A percentile compares a stretch with the other conserved stretches of the same genome.
phyloP scores from a whole-genome alignment of 2,329 filamentous ascomycete genomes.

The Penicillium corylophilum region DNA sequence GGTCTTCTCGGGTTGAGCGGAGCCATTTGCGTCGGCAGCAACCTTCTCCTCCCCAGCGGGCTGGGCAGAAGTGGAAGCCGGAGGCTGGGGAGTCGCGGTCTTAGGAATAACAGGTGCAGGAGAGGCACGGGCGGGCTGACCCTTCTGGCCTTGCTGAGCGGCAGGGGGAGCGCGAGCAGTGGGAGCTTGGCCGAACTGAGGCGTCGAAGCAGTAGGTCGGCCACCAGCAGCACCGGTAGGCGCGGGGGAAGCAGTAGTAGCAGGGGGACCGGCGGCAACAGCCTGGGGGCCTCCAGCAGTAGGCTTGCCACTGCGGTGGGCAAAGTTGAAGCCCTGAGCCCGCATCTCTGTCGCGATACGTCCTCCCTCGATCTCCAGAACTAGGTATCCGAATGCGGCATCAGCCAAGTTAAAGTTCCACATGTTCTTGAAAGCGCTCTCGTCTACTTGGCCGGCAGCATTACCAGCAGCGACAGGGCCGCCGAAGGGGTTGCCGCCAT shows the following conservation, averaged over 20 bases:
- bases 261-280: slow-evolving; percentile 27
- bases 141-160: slow-evolving; percentile 31
- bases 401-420: slow-evolving; percentile 99
- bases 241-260: slow-evolving; percentile 36
- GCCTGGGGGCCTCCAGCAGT: slow-evolving; percentile 35
- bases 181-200: slow-evolving; percentile 45
- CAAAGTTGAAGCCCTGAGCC: slow-evolving; percentile 98
- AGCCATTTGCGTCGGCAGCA: slow-evolving; percentile 54
- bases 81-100: slow-evolving; percentile 36
- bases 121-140: slow-evolving; percentile 36
- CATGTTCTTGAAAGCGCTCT: slow-evolving; percentile 99
- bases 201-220: slow-evolving; percentile 34
- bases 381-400: slow-evolving; percentile 93
- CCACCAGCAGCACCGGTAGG: slow-evolving; percentile 37
- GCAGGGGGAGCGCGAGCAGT: slow-evolving; percentile 32
- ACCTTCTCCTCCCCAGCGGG: slow-evolving; percentile 49
- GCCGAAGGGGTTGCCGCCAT: slow-evolving; percentile 94
- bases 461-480: slow-evolving; percentile 71
- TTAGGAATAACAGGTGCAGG: slow-evolving; percentile 46
- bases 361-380: slow-evolving; percentile 91
- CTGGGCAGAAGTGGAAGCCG: slow-evolving; percentile 41
- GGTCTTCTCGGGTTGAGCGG: slow-evolving; percentile 46
- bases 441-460: slow-evolving; percentile 84
- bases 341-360: slow-evolving; percentile 98
- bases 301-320: slow-evolving; percentile 87